phyloP scores from a whole-genome alignment of 139 green algal genomes.

The Nannochloris sp. region DNA sequence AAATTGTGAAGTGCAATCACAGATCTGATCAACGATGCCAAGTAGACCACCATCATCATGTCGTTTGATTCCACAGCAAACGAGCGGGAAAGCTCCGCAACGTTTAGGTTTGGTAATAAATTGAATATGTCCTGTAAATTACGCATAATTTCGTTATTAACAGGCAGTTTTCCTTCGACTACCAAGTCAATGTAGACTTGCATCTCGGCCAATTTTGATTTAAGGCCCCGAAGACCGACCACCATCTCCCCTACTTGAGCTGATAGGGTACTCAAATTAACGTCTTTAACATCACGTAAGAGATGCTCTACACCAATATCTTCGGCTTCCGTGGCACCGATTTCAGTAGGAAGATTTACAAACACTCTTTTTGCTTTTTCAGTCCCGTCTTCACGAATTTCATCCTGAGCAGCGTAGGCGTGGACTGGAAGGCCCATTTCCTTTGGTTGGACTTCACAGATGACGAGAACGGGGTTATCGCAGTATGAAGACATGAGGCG shows the following conservation, averaged over 20 bases:
- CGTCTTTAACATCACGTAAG: conserved; percentile 92
- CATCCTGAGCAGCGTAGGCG: conserved; percentile 79
- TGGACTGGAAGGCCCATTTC: conserved; percentile 80
- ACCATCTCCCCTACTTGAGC: conserved; percentile 39
- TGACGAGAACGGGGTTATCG: conserved; percentile 78
- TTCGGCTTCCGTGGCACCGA: conserved; percentile 97
- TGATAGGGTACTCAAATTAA: conserved; percentile 80
- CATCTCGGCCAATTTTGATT: conserved; percentile 62
- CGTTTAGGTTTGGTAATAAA: conserved; percentile 94
- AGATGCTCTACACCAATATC: conserved; percentile 98
- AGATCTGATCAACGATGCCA: conserved; percentile 82
- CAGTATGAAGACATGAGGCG: conserved; percentile 72
- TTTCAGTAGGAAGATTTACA: conserved; percentile 86
- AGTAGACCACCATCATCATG: conserved; percentile 96
- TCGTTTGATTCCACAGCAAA: conserved; percentile 92
- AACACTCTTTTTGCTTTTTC: conserved; percentile 84
- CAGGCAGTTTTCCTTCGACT: conserved; percentile 70
- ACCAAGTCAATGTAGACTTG: conserved; percentile 83
- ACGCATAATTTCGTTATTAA: conserved; percentile 96
- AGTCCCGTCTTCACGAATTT: conserved; percentile 88
- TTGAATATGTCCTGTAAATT: conserved; percentile 96
- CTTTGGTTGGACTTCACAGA: conserved; percentile 95
- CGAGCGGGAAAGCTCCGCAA: conserved; percentile 58
- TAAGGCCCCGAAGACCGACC: conserved; percentile 40
- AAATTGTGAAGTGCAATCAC: conserved; percentile 94